Evolutionary conservation across 768 basidiomycete genomes (phyloP).

Genomic region (Postia placenta): DNA sequence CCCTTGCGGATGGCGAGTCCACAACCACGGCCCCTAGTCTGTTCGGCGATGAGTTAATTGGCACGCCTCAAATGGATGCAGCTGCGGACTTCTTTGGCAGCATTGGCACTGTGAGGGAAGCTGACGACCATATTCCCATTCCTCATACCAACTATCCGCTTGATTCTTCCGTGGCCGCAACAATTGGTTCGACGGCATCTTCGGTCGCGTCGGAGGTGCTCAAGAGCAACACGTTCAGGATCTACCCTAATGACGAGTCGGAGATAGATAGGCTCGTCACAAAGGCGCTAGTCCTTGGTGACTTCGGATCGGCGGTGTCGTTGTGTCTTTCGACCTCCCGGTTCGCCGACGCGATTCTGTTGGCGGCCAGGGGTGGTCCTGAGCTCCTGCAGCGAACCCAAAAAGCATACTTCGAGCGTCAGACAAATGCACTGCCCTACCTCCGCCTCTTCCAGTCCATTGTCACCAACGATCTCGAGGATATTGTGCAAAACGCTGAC

Average conservation of each 20-base stretch:
- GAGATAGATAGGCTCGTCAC: slow-evolving; percentile 87
- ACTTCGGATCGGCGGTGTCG: slow-evolving; percentile 88
- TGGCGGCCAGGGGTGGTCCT: slow-evolving; percentile 86
- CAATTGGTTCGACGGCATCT: slow-evolving; percentile 85
- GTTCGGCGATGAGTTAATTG: slow-evolving; percentile 75
- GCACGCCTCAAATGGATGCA: slow-evolving; percentile 57
- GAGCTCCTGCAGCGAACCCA: slow-evolving; percentile 86
- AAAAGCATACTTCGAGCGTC: slow-evolving; percentile 86
- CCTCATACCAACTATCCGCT: slow-evolving; percentile 76
- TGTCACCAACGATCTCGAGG: slow-evolving; percentile 84
- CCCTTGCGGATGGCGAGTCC: slow-evolving; percentile 63
- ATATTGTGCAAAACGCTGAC: slow-evolving; percentile 96
- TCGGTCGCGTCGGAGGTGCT: slow-evolving; percentile 68
- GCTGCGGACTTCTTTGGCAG: slow-evolving; percentile 88
- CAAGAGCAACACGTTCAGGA: slow-evolving; percentile 82
- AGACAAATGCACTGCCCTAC: slow-evolving; percentile 73
- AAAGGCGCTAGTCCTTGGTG: slow-evolving; percentile 91
- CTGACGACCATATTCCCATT: slow-evolving; percentile 44
- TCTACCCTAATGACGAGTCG: slow-evolving; percentile 83
- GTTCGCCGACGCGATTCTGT: slow-evolving; percentile 90
- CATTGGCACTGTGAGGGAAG: slow-evolving; percentile 49
- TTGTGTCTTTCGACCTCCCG: slow-evolving; percentile 85
- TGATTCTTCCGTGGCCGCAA: slow-evolving; percentile 93
- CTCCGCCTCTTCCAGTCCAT: slow-evolving; percentile 93
- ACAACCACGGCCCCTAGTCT: slow-evolving; percentile 83